Conservation (phyloP, 129 eudicot species). For the Deinandra increscens region DNA sequence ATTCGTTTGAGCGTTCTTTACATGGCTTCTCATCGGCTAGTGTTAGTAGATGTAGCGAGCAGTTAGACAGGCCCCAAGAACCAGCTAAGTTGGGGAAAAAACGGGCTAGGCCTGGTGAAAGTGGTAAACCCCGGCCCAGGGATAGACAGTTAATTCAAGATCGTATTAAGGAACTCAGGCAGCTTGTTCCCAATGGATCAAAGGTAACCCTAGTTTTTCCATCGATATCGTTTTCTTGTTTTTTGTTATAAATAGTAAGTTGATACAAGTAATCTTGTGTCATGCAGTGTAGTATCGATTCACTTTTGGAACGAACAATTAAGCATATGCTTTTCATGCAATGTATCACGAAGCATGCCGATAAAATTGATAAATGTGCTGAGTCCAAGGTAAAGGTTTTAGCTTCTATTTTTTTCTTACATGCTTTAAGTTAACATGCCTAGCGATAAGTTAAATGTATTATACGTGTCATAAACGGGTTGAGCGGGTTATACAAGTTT, state of each 20-base stretch:
- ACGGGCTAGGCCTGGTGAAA: conserved; percentile 79
- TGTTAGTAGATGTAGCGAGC: conserved; percentile 56
- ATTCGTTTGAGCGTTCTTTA: conserved; percentile 52
- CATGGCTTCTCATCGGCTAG: conserved; percentile 55
- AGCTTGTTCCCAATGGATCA: conserved; percentile 92
- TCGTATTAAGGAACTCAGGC: conserved; percentile 76
- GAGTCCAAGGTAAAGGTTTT: conserved; percentile 56
- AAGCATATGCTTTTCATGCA: conserved; percentile 88
- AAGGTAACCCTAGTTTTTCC: conserved; percentile 50
- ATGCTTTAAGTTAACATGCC: no score
- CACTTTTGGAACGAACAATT: conserved; percentile 83
- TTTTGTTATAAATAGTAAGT: neutral
- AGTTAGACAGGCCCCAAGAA: conserved; percentile 47
- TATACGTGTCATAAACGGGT: no score
- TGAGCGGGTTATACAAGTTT: no score
- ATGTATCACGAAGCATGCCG: conserved; percentile 66
- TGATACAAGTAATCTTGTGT: conserved; percentile 33
- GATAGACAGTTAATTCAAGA: conserved; percentile 94
- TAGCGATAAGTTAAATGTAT: no score
- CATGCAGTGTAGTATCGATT: conserved; percentile 98
- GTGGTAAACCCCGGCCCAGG: conserved; percentile 69
- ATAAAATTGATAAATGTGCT: conserved; percentile 56
- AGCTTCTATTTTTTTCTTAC: neutral
- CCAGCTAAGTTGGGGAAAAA: conserved; percentile 47
- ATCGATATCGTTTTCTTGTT: neutral